A percentile compares a stretch with the other conserved stretches of the same genome.
Conservation (phyloP, 331 rosid genomes). For the Acacia pycnantha region DNA sequence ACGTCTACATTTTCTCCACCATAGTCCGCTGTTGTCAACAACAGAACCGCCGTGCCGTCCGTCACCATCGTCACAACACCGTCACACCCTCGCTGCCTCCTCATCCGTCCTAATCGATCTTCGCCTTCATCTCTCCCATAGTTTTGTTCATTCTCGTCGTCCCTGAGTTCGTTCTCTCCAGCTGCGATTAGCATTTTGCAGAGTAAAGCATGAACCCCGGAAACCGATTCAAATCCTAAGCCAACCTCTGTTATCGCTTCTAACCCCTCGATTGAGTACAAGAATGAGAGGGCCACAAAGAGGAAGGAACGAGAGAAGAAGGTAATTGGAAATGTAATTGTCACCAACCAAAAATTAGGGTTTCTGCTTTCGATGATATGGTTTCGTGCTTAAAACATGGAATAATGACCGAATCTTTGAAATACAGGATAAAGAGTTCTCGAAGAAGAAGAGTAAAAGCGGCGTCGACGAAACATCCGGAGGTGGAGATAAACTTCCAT, state of each 20-base stretch:
- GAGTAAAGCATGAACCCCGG: constrained; percentile 88
- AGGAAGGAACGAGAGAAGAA: constrained; percentile 96
- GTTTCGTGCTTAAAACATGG: background rate
- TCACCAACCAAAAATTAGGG: constrained; percentile 28
- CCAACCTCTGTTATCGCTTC: constrained; percentile 48
- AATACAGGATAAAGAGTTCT: constrained; percentile 58
- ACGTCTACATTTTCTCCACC: too few relatives aligned
- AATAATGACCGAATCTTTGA: constrained; percentile 16
- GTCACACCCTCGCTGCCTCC: too few relatives aligned
- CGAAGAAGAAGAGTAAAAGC: constrained; percentile 76
- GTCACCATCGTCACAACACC: too few relatives aligned
- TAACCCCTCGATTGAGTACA: constrained; percentile 52
- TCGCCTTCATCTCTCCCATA: too few relatives aligned
- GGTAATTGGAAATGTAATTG: constrained; percentile 40
- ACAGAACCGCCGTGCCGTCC: too few relatives aligned
- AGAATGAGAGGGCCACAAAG: constrained; percentile 59
- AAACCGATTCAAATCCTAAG: constrained; percentile 70
- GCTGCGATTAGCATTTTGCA: too few relatives aligned
- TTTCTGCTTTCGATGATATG: constrained; percentile 27
- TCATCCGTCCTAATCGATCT: too few relatives aligned
- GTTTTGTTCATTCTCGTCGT: too few relatives aligned
- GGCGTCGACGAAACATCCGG: constrained; percentile 48
- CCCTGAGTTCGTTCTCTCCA: too few relatives aligned
- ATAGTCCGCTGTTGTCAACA: too few relatives aligned
- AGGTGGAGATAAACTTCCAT: constrained; percentile 75